Conservation (phyloP, 75 land plant genomes). For the Isoetes taiwanensis region DNA sequence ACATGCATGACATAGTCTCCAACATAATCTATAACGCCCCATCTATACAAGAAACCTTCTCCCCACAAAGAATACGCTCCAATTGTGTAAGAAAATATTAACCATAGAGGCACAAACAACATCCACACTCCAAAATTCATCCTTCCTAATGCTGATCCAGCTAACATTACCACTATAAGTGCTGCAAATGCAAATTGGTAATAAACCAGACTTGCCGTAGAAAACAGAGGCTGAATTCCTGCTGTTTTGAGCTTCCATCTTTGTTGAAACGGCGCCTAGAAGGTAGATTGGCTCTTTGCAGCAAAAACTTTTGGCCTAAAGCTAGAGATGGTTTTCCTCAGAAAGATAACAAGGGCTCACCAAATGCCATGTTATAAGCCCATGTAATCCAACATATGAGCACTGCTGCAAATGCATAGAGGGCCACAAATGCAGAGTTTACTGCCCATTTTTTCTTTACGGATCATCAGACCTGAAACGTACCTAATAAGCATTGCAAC, state of each 20-base stretch:
- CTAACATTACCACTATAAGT: neutral
- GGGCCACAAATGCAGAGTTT: too few relatives aligned
- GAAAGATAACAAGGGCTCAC: neutral
- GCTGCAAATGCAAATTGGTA: slow-evolving; percentile 4
- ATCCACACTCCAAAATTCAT: slow-evolving; percentile 1
- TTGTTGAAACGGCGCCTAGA: neutral
- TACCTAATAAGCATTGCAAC: too few relatives aligned
- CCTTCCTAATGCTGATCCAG: neutral
- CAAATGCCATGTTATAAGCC: slow-evolving; percentile 5
- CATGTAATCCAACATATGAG: slow-evolving; percentile 1
- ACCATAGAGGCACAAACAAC: slow-evolving; percentile 1
- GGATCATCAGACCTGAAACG: too few relatives aligned
- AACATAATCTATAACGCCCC: slow-evolving; percentile 43
- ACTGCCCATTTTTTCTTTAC: too few relatives aligned
- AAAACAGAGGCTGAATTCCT: neutral
- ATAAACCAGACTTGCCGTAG: neutral
- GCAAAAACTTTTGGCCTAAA: neutral
- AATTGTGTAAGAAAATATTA: slow-evolving; percentile 27
- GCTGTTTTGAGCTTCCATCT: neutral
- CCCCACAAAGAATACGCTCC: slow-evolving; percentile 33
- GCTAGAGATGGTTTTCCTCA: neutral
- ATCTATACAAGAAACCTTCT: slow-evolving; percentile 23
- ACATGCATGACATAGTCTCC: slow-evolving; percentile 46
- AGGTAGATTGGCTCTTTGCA: neutral
- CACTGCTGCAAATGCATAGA: slow-evolving; percentile 4